Base-by-base conservation (phyloP, 208 protist genomes). In the Acanthamoeba triangularis region DNA sequence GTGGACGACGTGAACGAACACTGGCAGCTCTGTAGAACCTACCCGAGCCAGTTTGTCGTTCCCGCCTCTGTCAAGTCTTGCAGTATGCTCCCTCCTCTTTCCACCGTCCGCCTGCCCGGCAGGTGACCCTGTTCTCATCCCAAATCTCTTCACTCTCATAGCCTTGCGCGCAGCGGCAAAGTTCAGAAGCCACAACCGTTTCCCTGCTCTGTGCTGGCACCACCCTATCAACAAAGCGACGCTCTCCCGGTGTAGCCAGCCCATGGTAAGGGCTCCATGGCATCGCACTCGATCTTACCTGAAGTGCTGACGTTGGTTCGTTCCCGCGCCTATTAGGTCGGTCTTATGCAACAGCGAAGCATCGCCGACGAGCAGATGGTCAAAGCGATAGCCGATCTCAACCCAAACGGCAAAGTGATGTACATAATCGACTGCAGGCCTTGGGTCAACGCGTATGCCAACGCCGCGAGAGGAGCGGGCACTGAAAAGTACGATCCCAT, bases 391-490 rank as follows among this genome's bases (percentile, higher is more conserved):
- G 61, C 49, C 18, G 91, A 95, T 44, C 54, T 72, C 41, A 95
- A 95, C 56, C 91, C 91, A 11, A 87, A 82, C 28, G 61, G 80
- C 18, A 92, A 92, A 41, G 65, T 95, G 20, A 90, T 99, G 49
- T 91, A 96, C 20, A 98, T 99, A 52, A 96, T 96, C 52, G 98
- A 99, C 96, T 98, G 98, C 80, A 96, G 98, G 3, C 98, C 98
- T 16, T 96, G 96, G 67, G 94, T 96, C 28, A 97, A 98, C 16
- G 98, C 98, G 10, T 93, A 96, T 78, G 98, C 95, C 44, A 99
- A 99, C 95, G 93, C 96, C n/a, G 96, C 96, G 67, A 91, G 97
- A 44, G 98, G 98, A 72, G 98, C 98, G 18, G 98, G 98, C 59
- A 95, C 91, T 16, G 91, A 95, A 54, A 95, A 95, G 91, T 93